Base-by-base conservation (phyloP, 2,329 filamentous ascomycete genomes). In the Magnaporthiopsis incrustans region DNA sequence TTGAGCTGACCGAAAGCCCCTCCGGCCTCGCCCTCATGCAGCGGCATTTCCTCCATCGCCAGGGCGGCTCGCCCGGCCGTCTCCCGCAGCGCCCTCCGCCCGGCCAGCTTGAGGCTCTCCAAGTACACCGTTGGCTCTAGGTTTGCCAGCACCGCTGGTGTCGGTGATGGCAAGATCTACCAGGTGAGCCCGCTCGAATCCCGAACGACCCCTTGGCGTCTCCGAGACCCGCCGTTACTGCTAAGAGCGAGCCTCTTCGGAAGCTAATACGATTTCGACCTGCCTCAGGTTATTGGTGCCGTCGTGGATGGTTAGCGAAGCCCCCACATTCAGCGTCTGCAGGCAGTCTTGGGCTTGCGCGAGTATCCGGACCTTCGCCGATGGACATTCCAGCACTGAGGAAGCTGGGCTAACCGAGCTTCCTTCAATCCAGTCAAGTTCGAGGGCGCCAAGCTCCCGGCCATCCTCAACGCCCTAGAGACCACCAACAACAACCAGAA, bases 381-480 rank as follows among this genome's bases (percentile, higher is more conserved):
- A 25, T 11, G 44, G 44, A 8, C 18, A 25, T 53, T 25, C 10
- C 44, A 22, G 44, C 8, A 53, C 11, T 25, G 44, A 22, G n/a
- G 18, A 53, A 25, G 44, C 44, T 25, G 22, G 11, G 44, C 44
- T 62, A 62, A 62, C 60, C 18, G 26, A 62, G 25, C 12, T 53
- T 25, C 56, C 64, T 68, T 65, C 57, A 56, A 56, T 64, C 73
- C 78, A 97, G 94, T 97, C 81, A 98, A 98, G 86, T 98, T 98
- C 85, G 92, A 97, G 77, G 86, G 84, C 73, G 90, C 94, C 70
- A 91, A 94, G 83, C 91, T 99, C 71, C 95, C 95, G 74, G 81
- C 93, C 72, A 99, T 99, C 88, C 89, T 98, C 78, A 98, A 99
- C 83, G 95, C 95, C 77, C 85, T 99, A 76, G 88, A 89, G 81